A percentile compares a stretch with the other conserved stretches of the same genome.
Conservation (phyloP, 441 rosid genomes). For the California macrophylla region DNA sequence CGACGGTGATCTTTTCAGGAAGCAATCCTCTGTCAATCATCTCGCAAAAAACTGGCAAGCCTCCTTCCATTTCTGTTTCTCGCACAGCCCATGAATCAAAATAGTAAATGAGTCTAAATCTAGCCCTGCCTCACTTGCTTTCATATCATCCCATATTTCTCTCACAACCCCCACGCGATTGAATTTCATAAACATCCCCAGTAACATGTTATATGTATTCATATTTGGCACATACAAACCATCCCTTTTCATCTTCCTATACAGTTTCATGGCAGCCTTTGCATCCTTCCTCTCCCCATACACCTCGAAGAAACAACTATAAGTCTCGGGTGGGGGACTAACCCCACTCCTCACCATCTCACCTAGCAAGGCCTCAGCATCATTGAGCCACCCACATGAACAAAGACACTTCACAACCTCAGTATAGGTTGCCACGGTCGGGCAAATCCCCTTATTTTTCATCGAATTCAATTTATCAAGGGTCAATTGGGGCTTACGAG, state of each 20-base stretch:
- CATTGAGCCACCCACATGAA: constrained; percentile 55
- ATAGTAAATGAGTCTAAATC: constrained; percentile 77
- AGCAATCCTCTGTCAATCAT: constrained; percentile 86
- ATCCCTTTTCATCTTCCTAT: constrained; percentile 56
- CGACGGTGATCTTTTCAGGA: constrained; percentile 74
- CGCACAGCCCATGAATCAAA: constrained; percentile 61
- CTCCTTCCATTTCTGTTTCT: constrained; percentile 58
- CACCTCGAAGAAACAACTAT: constrained; percentile 81
- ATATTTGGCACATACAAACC: constrained; percentile 32
- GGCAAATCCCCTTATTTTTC: constrained; percentile 57
- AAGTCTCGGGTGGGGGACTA: constrained; percentile 52
- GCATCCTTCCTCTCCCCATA: constrained; percentile 73
- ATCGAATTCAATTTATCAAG: constrained; percentile 60
- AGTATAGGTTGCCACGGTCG: constrained; percentile 53
- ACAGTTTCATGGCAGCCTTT: constrained; percentile 51
- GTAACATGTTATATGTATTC: constrained; percentile 53
- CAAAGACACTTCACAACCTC: constrained; percentile 69
- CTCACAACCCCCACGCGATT: constrained; percentile 40
- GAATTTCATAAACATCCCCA: constrained; percentile 52
- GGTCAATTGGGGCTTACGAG: constrained; percentile 64
- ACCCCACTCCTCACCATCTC: constrained; percentile 62
- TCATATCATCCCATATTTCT: constrained; percentile 72
- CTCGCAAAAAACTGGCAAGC: constrained; percentile 79
- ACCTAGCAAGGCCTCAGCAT: constrained; percentile 55
- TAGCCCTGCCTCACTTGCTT: constrained; percentile 46